Percentiles rank a stretch among this genome's conserved stretches.
Conservation (phyloP, 2,329 filamentous ascomycete genomes). For the Cryphonectria japonica region DNA sequence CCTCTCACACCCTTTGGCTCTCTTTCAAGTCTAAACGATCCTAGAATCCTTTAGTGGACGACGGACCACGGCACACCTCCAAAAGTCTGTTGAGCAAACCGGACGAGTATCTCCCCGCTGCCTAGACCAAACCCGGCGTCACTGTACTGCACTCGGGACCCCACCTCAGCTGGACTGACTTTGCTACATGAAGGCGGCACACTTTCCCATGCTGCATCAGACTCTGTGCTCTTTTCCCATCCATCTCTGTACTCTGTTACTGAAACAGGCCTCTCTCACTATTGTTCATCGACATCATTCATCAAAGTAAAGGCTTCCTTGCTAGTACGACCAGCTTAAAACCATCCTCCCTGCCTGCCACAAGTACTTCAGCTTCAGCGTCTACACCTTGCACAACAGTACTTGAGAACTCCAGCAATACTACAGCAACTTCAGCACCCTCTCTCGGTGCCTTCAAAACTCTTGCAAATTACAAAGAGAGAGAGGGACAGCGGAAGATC, state of each 20-base stretch:
- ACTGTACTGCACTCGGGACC: background rate
- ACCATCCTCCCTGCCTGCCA: background rate
- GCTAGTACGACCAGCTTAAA: background rate
- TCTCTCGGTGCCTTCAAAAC: background rate
- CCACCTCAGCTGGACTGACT: conserved; percentile 3
- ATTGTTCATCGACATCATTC: background rate
- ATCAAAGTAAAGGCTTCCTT: background rate
- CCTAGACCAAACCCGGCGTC: conserved; percentile 1
- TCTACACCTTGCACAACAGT: background rate
- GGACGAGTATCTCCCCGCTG: background rate
- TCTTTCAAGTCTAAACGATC: background rate
- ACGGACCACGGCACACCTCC: background rate
- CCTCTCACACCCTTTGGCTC: background rate
- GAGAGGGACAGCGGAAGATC: background rate
- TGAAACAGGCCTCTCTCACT: background rate
- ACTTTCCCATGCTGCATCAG: background rate
- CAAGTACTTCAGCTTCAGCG: background rate
- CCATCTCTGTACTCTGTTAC: background rate
- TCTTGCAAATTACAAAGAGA: background rate
- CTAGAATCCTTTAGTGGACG: background rate
- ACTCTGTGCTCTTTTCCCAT: background rate
- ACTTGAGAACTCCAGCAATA: background rate
- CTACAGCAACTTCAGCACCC: background rate
- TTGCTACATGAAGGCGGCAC: background rate
- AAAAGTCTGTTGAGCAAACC: background rate